Conservation (phyloP, 2,329 filamentous ascomycete genomes). For the Cyanodermella asteris region DNA sequence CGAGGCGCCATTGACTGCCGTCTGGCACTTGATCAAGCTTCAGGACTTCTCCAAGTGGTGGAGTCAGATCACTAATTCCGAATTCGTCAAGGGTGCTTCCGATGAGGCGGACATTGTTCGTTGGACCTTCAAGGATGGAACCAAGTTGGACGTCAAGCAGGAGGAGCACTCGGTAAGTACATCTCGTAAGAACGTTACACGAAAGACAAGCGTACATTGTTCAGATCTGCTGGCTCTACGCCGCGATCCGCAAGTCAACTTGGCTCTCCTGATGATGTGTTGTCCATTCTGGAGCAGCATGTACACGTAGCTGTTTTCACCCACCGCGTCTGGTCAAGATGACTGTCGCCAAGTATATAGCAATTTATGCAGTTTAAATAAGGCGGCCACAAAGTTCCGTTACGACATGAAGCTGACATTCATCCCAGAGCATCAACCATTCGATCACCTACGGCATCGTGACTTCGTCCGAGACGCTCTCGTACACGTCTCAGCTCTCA, state of each 20-base stretch:
- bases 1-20: conserved; percentile 39
- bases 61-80: conserved; percentile 37
- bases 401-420: no score
- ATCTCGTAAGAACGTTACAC: no score
- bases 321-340: no score
- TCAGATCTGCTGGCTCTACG: no score
- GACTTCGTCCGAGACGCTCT: conserved; percentile 39
- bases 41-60: conserved; percentile 47
- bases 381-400: no score
- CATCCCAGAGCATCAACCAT: conserved; percentile 44
- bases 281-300: no score
- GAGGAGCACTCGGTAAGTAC: conserved; percentile 50
- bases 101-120: conserved; percentile 45
- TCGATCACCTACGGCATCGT: conserved; percentile 57
- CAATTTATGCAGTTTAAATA: no score
- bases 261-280: no score
- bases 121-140: conserved; percentile 52
- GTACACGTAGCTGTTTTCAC: no score
- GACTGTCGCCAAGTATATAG: no score
- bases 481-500: conserved; percentile 43
- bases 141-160: conserved; percentile 48
- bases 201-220: no score
- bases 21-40: conserved; percentile 58
- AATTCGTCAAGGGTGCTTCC: conserved; percentile 39
- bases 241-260: no score